A percentile compares a stretch with the other conserved stretches of the same genome.
These are phyloP conservation scores for Botrytis elliptica DNA, from an alignment of 2,329 filamentous ascomycete genomes.

Conservation along the genomic window DNA sequence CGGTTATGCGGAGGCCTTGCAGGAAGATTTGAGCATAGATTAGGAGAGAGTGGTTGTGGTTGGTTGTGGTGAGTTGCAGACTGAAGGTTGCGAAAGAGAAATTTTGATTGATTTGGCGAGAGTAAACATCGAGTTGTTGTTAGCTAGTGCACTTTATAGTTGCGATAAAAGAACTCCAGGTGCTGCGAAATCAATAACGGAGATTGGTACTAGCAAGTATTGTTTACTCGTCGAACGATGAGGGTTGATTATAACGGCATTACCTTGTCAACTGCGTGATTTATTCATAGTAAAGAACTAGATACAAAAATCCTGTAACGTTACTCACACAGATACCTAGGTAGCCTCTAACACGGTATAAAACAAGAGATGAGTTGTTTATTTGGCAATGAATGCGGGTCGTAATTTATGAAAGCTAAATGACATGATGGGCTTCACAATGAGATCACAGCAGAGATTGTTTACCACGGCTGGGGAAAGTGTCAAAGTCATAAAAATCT, in stretches of 20 bases:
- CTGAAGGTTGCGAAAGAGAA: neutral
- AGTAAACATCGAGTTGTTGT: neutral
- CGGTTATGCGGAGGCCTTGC: too few relatives aligned
- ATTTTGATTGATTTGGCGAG: neutral
- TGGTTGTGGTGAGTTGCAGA: neutral
- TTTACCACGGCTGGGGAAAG: neutral
- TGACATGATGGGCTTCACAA: neutral
- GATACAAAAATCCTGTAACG: neutral
- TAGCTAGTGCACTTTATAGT: neutral
- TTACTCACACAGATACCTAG: neutral
- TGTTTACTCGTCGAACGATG: neutral
- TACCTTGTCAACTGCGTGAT: neutral
- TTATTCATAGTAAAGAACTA: neutral
- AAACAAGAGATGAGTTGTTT: neutral
- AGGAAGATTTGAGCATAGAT: neutral
- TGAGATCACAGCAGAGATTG: neutral
- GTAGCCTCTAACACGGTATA: neutral
- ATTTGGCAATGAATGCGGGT: neutral
- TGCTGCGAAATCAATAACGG: neutral
- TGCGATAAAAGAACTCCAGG: neutral
- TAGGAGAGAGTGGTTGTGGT: neutral
- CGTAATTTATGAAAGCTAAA: neutral
- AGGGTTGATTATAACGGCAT: neutral
- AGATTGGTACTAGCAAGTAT: neutral
- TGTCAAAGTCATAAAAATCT: neutral